Percentiles rank a stretch among this genome's conserved stretches.
Conservation (phyloP, 2,329 filamentous ascomycete genomes). For the Cordyceps pruinosa region DNA sequence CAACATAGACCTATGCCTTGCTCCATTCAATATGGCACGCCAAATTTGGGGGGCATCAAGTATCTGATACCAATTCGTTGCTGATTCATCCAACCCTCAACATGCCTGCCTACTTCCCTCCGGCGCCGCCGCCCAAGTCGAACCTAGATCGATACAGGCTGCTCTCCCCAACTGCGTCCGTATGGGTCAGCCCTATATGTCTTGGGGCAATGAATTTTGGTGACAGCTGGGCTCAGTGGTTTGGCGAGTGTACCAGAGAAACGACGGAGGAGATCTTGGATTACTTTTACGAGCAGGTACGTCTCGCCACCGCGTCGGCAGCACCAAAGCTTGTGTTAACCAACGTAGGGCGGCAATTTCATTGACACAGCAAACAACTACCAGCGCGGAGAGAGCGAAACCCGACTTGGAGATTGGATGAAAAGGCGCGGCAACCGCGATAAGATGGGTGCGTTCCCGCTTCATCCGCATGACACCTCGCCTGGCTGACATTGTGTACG, state of each 20-base stretch:
- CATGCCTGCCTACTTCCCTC: conserved; percentile 16
- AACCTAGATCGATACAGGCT: conserved; percentile 59
- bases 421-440: conserved; percentile 55
- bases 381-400: conserved; percentile 55
- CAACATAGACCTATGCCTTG: background rate
- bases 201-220: conserved; percentile 63
- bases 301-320: background rate
- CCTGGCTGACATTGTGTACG: background rate
- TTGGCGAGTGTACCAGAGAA: conserved; percentile 60
- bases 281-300: conserved; percentile 52
- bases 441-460: conserved; percentile 37
- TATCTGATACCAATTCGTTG: too few species aligned
- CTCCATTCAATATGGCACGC: too few species aligned
- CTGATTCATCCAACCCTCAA: too few species aligned
- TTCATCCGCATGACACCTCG: too few species aligned
- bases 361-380: conserved; percentile 68
- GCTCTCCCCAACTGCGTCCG: conserved; percentile 56
- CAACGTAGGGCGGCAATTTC: conserved; percentile 51
- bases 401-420: conserved; percentile 67
- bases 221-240: conserved; percentile 42
- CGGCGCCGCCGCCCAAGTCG: conserved; percentile 48
- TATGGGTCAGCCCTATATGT: conserved; percentile 61
- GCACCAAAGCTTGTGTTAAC: background rate
- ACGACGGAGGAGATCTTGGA: conserved; percentile 59
- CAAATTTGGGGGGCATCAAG: too few species aligned